phyloP scores from a whole-genome alignment of 2,329 filamentous ascomycete genomes.

The Hymenoscyphus salicellus region DNA sequence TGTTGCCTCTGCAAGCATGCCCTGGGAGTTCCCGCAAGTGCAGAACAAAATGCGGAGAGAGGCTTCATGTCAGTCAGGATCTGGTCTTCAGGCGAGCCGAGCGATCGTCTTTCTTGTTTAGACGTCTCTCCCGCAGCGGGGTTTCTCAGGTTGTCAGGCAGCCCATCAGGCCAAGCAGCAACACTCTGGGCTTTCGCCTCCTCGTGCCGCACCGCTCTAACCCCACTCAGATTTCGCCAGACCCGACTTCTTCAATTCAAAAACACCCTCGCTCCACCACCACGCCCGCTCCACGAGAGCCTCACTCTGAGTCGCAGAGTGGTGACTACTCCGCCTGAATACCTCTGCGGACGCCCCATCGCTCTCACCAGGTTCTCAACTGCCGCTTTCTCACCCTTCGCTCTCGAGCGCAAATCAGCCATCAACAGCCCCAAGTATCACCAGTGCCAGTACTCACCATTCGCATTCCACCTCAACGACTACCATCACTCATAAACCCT shows the following conservation, averaged over 20 bases:
- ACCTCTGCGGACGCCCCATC: not conserved
- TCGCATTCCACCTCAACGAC: not conserved
- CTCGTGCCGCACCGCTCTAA: not conserved
- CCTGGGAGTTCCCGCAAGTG: slow-evolving; percentile 7
- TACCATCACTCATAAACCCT: not conserved
- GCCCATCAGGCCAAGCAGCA: not conserved
- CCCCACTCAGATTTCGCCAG: not conserved
- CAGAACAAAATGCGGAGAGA: slow-evolving; percentile 8
- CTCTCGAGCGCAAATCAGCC: not conserved
- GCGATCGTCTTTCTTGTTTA: slow-evolving; percentile 2
- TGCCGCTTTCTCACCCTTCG: not conserved
- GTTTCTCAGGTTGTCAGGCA: no score
- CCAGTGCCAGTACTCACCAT: not conserved
- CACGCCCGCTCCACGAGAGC: not conserved
- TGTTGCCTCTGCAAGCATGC: not conserved
- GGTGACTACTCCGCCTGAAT: not conserved
- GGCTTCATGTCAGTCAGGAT: slow-evolving; percentile 1
- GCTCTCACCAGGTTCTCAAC: not conserved
- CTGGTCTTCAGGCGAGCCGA: not conserved
- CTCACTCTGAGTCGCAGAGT: not conserved
- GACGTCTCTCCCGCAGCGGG: no score
- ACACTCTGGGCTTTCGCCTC: not conserved
- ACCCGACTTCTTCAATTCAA: not conserved
- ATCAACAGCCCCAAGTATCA: not conserved
- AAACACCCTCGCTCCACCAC: slow-evolving; percentile 3